Conservation (phyloP, 2,329 filamentous ascomycete species). For the Aspergillus sp. region DNA sequence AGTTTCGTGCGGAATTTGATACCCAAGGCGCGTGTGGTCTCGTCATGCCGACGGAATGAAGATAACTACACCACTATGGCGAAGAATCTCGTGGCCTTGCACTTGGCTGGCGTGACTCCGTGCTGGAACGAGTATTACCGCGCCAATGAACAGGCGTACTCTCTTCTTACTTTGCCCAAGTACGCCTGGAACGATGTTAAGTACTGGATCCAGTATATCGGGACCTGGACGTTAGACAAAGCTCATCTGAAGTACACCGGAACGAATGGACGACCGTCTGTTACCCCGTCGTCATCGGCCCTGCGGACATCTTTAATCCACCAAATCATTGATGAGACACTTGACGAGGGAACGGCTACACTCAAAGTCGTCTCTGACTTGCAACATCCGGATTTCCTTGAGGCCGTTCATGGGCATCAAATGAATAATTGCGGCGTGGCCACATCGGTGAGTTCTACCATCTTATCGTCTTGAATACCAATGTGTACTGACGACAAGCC, state of each 20-base stretch:
- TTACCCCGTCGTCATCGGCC: neutral
- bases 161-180: slow-evolving; percentile 62
- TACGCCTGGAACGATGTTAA: slow-evolving; percentile 71
- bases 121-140: slow-evolving; percentile 71
- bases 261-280: neutral
- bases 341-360: slow-evolving; percentile 33
- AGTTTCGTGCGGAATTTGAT: slow-evolving; percentile 68
- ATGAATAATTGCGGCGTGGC: slow-evolving; percentile 47
- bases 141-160: slow-evolving; percentile 58
- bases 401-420: slow-evolving; percentile 43
- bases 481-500: neutral
- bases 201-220: slow-evolving; percentile 72
- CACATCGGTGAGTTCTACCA: slow-evolving; percentile 41
- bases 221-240: slow-evolving; percentile 72
- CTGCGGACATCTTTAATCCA: slow-evolving; percentile 24
- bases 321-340: slow-evolving; percentile 7
- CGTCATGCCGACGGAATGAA: slow-evolving; percentile 64
- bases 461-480: neutral
- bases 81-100: slow-evolving; percentile 58
- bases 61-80: slow-evolving; percentile 65
- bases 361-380: slow-evolving; percentile 44
- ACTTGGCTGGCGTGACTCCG: slow-evolving; percentile 61
- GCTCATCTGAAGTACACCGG: slow-evolving; percentile 25
- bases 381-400: slow-evolving; percentile 37
- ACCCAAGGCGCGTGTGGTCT: slow-evolving; percentile 53